Conservation (phyloP, 129 eudicot genomes). For the Dittrichia graveolens region DNA sequence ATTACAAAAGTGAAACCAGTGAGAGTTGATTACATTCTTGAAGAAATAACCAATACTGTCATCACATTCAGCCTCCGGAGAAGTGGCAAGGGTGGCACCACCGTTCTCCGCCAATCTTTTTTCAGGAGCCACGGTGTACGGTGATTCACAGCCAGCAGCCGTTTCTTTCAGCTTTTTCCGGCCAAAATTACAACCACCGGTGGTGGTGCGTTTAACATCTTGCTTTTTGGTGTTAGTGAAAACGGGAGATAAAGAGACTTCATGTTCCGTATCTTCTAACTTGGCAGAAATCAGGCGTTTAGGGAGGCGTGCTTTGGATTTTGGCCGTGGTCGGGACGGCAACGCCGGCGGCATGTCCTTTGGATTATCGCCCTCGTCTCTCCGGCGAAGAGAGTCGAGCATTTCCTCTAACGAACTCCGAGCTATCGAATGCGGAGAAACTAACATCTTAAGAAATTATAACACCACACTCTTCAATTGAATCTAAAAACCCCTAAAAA, state of each 20-base stretch:
- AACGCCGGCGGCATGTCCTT: constrained; percentile 83
- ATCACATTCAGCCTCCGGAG: constrained; percentile 53
- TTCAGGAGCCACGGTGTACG: constrained; percentile 34
- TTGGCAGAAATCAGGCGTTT: constrained; percentile 50
- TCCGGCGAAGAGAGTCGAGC: constrained; percentile 72
- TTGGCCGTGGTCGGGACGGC: constrained; percentile 86
- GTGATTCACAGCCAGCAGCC: constrained; percentile 48
- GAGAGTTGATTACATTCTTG: constrained; percentile 51
- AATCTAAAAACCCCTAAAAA: constrained; percentile 24
- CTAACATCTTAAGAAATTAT: constrained; percentile 32
- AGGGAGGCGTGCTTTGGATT: constrained; percentile 68
- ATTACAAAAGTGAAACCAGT: neutral
- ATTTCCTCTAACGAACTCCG: constrained; percentile 94
- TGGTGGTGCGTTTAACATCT: neutral
- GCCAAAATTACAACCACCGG: constrained; percentile 53
- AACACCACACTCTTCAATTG: constrained; percentile 30
- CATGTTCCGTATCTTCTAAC: constrained; percentile 40
- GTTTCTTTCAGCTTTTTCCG: constrained; percentile 40
- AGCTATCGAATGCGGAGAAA: constrained; percentile 54
- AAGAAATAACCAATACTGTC: constrained; percentile 67
- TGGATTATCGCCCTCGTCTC: constrained; percentile 57
- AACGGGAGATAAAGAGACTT: constrained; percentile 21
- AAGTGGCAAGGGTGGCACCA: constrained; percentile 28
- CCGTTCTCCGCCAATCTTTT: constrained; percentile 29
- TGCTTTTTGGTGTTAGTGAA: constrained; percentile 14